phyloP scores from a whole-genome alignment of 192 early-diverging fungal species.

The Coemansia asiatica region DNA sequence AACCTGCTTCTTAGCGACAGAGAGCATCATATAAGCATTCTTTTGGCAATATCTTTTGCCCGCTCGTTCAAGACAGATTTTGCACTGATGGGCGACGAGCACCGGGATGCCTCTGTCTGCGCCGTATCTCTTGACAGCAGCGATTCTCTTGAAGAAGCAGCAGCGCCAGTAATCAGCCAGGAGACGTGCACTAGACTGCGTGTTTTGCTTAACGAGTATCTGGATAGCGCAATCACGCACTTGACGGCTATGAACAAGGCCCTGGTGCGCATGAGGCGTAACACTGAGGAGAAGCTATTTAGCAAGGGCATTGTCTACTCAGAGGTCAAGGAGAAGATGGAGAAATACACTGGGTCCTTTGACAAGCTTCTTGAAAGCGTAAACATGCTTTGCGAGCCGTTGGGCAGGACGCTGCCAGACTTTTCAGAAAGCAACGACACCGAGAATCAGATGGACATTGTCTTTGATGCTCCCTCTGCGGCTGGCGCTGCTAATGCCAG shows the following conservation, averaged over 20 bases:
- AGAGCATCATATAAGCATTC: constrained; percentile 43
- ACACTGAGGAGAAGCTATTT: constrained; percentile 79
- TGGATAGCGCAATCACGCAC: constrained; percentile 37
- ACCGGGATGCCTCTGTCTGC: constrained; percentile 10
- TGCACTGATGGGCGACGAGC: constrained; percentile 23
- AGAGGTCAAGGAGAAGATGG: constrained; percentile 39
- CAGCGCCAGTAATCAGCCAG: constrained; percentile 13
- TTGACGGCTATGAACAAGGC: constrained; percentile 52
- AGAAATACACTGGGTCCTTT: constrained; percentile 26
- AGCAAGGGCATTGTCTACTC: constrained; percentile 62
- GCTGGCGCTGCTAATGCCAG: constrained; percentile 10
- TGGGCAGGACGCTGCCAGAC: constrained; percentile 74
- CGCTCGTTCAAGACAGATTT: constrained; percentile 30
- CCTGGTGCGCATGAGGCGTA: constrained; percentile 71
- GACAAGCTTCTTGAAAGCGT: constrained; percentile 36
- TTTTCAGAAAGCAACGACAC: constrained; percentile 71
- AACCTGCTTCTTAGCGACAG: constrained; percentile 47
- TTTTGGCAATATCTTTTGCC: constrained; percentile 34
- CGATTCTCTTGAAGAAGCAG: background rate
- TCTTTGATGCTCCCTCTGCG: constrained; percentile 32
- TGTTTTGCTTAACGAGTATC: constrained; percentile 36
- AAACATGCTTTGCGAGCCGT: constrained; percentile 65
- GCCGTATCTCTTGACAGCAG: background rate
- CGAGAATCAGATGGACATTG: constrained; percentile 41
- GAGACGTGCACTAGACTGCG: constrained; percentile 30